Conservation (phyloP, 345 rosid genomes). For the Rhizophora mangle region DNA sequence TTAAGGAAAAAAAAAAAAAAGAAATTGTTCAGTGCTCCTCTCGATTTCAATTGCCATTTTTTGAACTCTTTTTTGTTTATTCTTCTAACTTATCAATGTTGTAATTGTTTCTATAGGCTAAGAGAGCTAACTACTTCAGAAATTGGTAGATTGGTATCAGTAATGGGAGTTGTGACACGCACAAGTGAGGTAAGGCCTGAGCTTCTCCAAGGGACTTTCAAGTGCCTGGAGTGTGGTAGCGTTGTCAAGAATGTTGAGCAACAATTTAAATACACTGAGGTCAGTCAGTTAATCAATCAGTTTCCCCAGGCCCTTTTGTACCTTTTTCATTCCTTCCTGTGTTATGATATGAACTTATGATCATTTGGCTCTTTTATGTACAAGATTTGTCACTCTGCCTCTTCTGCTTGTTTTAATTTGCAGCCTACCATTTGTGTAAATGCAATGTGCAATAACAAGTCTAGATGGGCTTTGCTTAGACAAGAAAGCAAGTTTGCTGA, state of each 20-base stretch:
- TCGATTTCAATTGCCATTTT: too few species aligned
- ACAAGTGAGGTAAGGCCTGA: constrained; percentile 97
- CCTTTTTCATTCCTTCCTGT: neutral
- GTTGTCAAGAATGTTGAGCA: constrained; percentile 85
- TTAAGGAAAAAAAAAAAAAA: too few species aligned
- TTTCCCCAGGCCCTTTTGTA: neutral
- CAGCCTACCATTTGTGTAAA: constrained; percentile 86
- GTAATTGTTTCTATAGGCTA: constrained; percentile 32
- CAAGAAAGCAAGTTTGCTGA: constrained; percentile 97
- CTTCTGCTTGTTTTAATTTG: constrained; percentile 7
- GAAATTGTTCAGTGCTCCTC: too few species aligned
- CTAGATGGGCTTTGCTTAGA: constrained; percentile 79
- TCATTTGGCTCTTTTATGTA: too few species aligned
- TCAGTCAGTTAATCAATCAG: constrained; percentile 13
- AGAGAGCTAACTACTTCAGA: constrained; percentile 82
- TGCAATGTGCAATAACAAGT: constrained; percentile 60
- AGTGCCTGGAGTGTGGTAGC: constrained; percentile 77
- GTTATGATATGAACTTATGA: neutral
- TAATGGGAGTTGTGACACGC: constrained; percentile 89
- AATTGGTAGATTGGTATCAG: constrained; percentile 85
- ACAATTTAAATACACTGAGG: constrained; percentile 96
- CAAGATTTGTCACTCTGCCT: too few species aligned
- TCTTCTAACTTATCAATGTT: too few species aligned
- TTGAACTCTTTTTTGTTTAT: too few species aligned
- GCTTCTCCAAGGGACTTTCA: constrained; percentile 84